Evolutionary conservation across 2,329 filamentous ascomycete species (phyloP), one percentile per base, ranked within the genome.

Genomic region (Epichloe elymi): DNA sequence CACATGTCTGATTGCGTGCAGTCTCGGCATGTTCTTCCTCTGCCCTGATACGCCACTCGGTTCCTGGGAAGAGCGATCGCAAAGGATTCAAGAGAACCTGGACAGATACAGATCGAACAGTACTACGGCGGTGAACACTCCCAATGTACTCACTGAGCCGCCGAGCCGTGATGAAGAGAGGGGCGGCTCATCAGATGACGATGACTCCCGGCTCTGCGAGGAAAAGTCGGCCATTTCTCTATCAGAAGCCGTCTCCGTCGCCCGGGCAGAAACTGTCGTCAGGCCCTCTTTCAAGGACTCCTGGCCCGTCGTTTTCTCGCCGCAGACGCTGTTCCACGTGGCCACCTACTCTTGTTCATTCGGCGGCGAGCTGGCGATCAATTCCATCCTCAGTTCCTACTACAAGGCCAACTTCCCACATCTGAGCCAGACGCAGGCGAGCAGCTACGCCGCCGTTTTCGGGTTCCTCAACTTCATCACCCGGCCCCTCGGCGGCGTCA

Each of bases 1-100:
- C 54, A 78, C 90, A 58, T 76, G 91, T 57, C 84, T 91, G 63
- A 73, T 83, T 12, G 61, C 67, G 23, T 79, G 82, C 6, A 86
- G 82, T 12, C 59, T 86, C n/a, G 69, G 73, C 15, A 83, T 95
- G 69, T 66, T 94, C 3, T 62, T 88, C 23, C 69, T 87, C 14
- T 90, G 86, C 60, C 80, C 86, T 2, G 89, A 96, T 61, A 90
- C 87, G 0, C 89, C 89, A 0, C 85, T 80, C 0, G 89, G 90
- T 36, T 82, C 80, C 56, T 95, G 89, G 89, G 77, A 78, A 6
- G 83, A 91, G 39, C 80, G 88, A 33, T 74, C 80, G 48, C 69
- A 78, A 42, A 76, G 74, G 55, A 73, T 76, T 1, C 70, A 78
- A 51, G 73, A 77, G 56, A 76, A 73, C 64, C 70, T 76, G 48